These are phyloP conservation scores for Lophium mytilinum DNA, from an alignment of 495 filamentous ascomycete species.

Conservation along the genomic window DNA sequence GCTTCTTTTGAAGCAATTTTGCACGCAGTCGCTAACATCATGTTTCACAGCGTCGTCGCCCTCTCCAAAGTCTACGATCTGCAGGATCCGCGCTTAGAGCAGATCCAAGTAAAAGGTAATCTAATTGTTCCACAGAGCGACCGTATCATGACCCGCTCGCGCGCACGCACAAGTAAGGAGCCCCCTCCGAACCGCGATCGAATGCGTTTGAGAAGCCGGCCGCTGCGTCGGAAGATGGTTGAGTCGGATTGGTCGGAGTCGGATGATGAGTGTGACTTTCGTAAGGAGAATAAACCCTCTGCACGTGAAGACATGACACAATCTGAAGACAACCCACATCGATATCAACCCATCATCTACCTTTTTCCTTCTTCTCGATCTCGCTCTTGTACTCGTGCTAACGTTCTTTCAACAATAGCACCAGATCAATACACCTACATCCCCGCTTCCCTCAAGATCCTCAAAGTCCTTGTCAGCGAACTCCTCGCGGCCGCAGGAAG, in stretches of 20 bases:
- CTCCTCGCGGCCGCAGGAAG: conserved; percentile 50
- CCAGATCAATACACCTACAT: conserved; percentile 88
- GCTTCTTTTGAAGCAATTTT: not conserved
- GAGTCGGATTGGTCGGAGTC: no score
- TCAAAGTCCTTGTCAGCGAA: conserved; percentile 92
- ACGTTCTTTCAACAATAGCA: conserved; percentile 37
- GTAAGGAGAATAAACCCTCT: no score
- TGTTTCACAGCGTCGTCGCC: conserved; percentile 62
- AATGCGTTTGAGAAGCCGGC: not conserved
- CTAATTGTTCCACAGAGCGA: conserved; percentile 72
- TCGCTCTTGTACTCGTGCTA: no score
- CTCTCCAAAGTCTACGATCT: conserved; percentile 81
- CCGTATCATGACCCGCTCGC: conserved; percentile 87
- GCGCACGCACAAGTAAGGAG: conserved; percentile 59
- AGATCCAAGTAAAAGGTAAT: conserved; percentile 84
- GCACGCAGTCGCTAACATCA: conserved; percentile 31
- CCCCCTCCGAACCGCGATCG: not conserved
- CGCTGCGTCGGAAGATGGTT: not conserved
- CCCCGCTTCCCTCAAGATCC: conserved; percentile 80
- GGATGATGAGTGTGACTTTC: no score
- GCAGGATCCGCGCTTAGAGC: conserved; percentile 68
- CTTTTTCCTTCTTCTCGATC: no score
- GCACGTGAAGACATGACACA: not conserved
- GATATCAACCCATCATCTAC: no score
- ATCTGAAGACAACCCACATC: not conserved